A percentile compares a stretch with the other conserved stretches of the same genome.
These are phyloP conservation scores for Lodderomyces jiufengensis DNA, from an alignment of 1,139 yeast species.

Conservation along the genomic window DNA sequence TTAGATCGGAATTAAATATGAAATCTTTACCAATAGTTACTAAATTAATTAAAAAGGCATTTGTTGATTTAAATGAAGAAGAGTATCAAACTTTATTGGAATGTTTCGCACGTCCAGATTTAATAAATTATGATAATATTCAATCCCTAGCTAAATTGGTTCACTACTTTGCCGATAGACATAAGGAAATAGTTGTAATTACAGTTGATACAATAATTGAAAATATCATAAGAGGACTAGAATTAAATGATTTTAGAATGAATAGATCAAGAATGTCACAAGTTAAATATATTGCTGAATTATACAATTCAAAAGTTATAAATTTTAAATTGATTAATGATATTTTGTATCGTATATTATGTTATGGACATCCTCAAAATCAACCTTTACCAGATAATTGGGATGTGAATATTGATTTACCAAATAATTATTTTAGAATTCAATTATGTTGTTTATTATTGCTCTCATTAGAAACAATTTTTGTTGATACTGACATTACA, in stretches of 20 bases:
- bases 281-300: constrained; percentile 56
- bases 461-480: constrained; percentile 15
- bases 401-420: constrained; percentile 50
- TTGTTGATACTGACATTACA: constrained; percentile 11
- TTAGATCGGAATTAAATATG: constrained; percentile 48
- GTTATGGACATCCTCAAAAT: constrained; percentile 65
- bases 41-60: constrained; percentile 34
- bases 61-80: constrained; percentile 39
- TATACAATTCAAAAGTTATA: constrained; percentile 50
- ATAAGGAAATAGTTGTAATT: constrained; percentile 35
- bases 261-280: constrained; percentile 65
- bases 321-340: constrained; percentile 47
- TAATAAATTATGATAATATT: constrained; percentile 56
- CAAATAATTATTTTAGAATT: constrained; percentile 70
- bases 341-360: constrained; percentile 56
- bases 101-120: constrained; percentile 60
- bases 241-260: constrained; percentile 54
- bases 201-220: constrained; percentile 70
- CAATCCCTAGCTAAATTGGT: constrained; percentile 49
- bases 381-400: constrained; percentile 50
- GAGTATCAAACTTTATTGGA: constrained; percentile 41
- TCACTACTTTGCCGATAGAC: constrained; percentile 26
- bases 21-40: constrained; percentile 34
- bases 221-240: constrained; percentile 61
- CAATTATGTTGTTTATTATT: constrained; percentile 44